phyloP scores from a whole-genome alignment of 2,329 filamentous ascomycete genomes.

The Aspergillus pseudonomiae region DNA sequence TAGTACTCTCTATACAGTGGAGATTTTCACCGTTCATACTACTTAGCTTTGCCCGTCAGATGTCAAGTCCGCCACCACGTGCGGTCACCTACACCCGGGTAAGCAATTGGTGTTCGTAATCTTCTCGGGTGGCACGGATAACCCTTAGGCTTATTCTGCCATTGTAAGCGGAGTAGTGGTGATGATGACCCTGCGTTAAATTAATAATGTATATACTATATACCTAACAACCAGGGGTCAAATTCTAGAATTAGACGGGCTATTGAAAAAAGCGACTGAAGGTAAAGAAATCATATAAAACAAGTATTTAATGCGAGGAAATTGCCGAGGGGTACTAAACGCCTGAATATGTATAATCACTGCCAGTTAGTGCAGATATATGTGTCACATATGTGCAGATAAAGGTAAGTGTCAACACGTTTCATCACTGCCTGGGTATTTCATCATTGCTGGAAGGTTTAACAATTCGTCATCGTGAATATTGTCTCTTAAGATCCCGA shows the following conservation, averaged over 20 bases:
- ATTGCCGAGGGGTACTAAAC: neutral
- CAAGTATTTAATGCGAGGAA: neutral
- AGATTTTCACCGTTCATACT: neutral
- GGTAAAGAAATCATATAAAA: neutral
- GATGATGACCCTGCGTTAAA: neutral
- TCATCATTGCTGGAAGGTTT: conserved; percentile 34
- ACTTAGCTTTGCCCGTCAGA: neutral
- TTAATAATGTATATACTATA: neutral
- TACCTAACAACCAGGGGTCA: neutral
- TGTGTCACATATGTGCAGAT: too few species aligned
- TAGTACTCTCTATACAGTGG: neutral
- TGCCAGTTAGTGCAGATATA: too few species aligned
- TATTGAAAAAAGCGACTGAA: neutral
- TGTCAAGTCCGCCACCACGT: neutral
- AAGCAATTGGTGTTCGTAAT: conserved; percentile 3
- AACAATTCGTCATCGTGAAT: conserved; percentile 6
- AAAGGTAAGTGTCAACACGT: neutral
- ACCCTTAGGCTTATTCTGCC: neutral
- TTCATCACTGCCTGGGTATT: conserved; percentile 24
- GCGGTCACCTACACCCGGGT: neutral
- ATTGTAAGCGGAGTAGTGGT: neutral
- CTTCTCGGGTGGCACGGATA: conserved; percentile 1
- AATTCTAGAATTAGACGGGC: neutral
- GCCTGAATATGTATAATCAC: too few species aligned
- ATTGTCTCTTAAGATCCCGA: neutral